Base-by-base conservation (phyloP, 495 filamentous ascomycete genomes). In the Hyphodiscus hymeniophilus region DNA sequence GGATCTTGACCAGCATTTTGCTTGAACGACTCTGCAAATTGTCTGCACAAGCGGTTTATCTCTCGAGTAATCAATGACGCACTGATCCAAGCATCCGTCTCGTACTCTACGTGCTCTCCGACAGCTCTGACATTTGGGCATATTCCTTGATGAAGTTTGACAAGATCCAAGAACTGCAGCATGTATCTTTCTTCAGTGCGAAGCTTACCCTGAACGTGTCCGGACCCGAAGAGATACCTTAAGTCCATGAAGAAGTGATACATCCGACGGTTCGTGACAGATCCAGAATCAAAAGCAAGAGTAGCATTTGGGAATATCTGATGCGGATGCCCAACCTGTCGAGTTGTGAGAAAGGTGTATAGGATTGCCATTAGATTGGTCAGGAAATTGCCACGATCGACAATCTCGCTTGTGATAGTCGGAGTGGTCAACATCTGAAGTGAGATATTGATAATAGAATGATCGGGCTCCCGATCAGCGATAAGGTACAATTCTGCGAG, bases 61-160 rank as follows among this genome's bases (percentile, higher is more conserved):
- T 99, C 91, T 40, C 89, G 77, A 42, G 91, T 96, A 41, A 97
- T 84, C 33, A 99, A 76, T 7, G 88, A 91, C 0, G 94, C 92
- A 54, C 83, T 92, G 39, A 99, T 96, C 92, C 92, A 99, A 23
- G 88, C 84, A 59, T 99, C 92, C 5, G 89, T 92, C 64, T 99
- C 92, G 58, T 96, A 99, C 60, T 97, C 94, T 6, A 99, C 85
- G 59, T 99, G 92, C 52, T 99, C 92, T 17, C 85, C 87, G 24
- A 95, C 81, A 1, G 90, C 91, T 48, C 92, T 78, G 4, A 89
- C 68, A 55, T 97, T 99, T 12, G 92, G 94, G 56, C 91, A 95
- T 33, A 97, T 94, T 0, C 92, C 92, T 65, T 99, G 92, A 42
- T 94, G 88, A 26, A 99, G 73, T 57, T 95, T 94, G 51, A 94